Base-by-base conservation (phyloP, 2,329 filamentous ascomycete genomes). In the Grosmannia serpens region DNA sequence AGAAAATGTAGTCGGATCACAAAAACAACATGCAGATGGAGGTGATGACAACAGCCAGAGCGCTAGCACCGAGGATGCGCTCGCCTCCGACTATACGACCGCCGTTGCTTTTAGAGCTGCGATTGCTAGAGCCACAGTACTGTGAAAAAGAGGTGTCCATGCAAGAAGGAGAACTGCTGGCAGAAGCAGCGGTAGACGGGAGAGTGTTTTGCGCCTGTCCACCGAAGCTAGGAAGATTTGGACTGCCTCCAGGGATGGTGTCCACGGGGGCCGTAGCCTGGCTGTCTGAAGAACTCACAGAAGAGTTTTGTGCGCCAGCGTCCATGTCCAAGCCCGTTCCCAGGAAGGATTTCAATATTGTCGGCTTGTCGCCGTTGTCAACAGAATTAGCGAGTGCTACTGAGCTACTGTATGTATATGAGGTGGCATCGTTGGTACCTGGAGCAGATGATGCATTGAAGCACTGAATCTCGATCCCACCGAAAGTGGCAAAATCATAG, bases 401-500 rank as follows among this genome's bases (percentile, higher is more conserved):
- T 26, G 70, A 66, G 67, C 82, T 76, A 62, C 80, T 86, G 77
- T 88, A 96, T 64, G 84, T 81, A 79, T 97, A 99, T 27, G 86
- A 85, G 64, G 77, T 80, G 63, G 83, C 82, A 58, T 78, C 82
- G 71, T 84, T 87, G 26, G 81, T 79, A 33, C 92, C 94, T 4
- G 89, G 84, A 0, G 69, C 67, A 22, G 64, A 72, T 58, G 73
- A 70, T 38, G 80, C 77, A 65, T 91, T 80, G 77, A 88, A 97
- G 84, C 94, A 99, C 64, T 91, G 75, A 41, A 97, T 84, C n/a
- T 77, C 80, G 60, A 99, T 83, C 58, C 91, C 83, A 58, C 83
- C 78, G 66, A 96, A 83, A 50, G 82, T 83, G 57, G 91, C 88
- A 70, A 87, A 96, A 78, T 94, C 96, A 78, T 96, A 97, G 35